These are phyloP conservation scores for Digitaria exilis DNA, from an alignment of 202 grass and related monocot genomes.

Conservation along the genomic window DNA sequence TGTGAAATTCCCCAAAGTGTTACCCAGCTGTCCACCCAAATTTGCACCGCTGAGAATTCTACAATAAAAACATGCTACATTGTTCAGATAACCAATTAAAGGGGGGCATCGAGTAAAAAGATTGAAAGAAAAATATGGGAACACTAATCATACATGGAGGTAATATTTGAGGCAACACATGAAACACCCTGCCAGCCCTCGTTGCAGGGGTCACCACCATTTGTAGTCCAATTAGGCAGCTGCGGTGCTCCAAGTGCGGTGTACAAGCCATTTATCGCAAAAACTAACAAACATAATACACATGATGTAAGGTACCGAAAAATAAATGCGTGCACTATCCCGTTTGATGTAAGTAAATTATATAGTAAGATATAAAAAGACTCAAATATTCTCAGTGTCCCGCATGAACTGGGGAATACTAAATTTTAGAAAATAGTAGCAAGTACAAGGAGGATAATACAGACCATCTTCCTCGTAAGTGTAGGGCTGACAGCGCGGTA, in stretches of 20 bases:
- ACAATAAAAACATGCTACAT: constrained; percentile 25
- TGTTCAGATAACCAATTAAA: constrained; percentile 16
- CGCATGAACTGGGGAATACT: not conserved
- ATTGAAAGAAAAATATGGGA: not conserved
- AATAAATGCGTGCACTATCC: not conserved
- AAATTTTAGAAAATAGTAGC: not conserved
- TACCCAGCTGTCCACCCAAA: constrained; percentile 79
- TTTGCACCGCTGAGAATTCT: constrained; percentile 71
- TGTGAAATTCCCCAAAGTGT: constrained; percentile 72
- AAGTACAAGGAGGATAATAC: not conserved
- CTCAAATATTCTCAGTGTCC: not conserved
- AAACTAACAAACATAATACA: constrained; percentile 55
- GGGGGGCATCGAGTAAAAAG: not conserved
- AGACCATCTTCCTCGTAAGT: constrained; percentile 82
- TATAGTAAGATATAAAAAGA: not conserved
- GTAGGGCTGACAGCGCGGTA: constrained; percentile 55
- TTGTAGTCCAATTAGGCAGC: constrained; percentile 72
- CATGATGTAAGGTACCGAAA: not conserved
- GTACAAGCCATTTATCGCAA: constrained; percentile 89
- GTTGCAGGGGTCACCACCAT: constrained; percentile 82
- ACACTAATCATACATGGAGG: constrained; percentile 86
- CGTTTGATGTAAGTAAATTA: not conserved
- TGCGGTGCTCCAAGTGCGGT: constrained; percentile 59
- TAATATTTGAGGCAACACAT: constrained; percentile 81
- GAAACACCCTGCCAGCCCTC: constrained; percentile 84